Evolutionary conservation across 148 eudicot species (phyloP).

Genomic region (Vaccinium darrowii): DNA sequence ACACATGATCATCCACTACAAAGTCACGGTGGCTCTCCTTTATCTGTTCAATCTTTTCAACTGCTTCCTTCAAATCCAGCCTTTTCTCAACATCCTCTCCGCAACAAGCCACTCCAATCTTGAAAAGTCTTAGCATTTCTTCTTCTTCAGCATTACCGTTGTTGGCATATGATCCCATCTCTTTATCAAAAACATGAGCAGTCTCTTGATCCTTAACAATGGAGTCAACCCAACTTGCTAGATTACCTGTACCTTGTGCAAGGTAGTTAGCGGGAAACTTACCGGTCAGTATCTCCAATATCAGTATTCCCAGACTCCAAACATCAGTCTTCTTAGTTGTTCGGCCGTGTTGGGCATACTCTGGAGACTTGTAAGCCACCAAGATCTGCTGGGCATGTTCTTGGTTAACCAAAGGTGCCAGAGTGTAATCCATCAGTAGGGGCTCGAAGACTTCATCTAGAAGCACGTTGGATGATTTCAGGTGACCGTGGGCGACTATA

Average conservation of each 20-base stretch:
- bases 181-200: conserved; percentile 45
- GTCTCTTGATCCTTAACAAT: conserved; percentile 23
- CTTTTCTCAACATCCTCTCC: conserved; percentile 56
- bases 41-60: conserved; percentile 44
- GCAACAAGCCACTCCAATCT: conserved; percentile 54
- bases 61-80: conserved; percentile 47
- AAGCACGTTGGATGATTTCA: conserved; percentile 77
- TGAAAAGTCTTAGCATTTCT: conserved; percentile 54
- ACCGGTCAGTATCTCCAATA: conserved; percentile 62
- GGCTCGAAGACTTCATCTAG: conserved; percentile 50
- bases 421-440: conserved; percentile 63
- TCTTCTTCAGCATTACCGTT: conserved; percentile 11
- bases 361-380: conserved; percentile 72
- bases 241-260: conserved; percentile 34
- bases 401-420: conserved; percentile 55
- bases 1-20: neutral
- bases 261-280: conserved; percentile 57
- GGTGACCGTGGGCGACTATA: conserved; percentile 62
- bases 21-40: conserved; percentile 23
- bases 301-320: conserved; percentile 69
- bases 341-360: conserved; percentile 44
- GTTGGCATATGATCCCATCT: conserved; percentile 31
- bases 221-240: conserved; percentile 46
- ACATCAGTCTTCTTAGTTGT: conserved; percentile 59
- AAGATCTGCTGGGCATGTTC: conserved; percentile 48